Evolutionary conservation across 306 rosid genomes (phyloP).

Genomic region (Arachis stenosperma): DNA sequence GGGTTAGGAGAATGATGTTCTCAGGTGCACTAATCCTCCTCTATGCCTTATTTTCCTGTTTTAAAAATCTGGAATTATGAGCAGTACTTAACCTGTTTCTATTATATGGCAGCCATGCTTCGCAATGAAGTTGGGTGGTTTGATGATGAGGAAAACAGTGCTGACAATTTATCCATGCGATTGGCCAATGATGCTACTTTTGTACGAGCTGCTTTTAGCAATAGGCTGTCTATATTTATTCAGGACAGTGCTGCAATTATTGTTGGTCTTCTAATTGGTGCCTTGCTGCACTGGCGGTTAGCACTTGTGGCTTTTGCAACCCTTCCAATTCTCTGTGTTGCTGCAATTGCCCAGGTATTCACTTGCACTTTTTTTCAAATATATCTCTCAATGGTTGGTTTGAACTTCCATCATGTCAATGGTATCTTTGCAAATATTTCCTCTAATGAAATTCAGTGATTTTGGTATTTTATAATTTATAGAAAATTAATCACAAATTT

Average conservation of each 20-base stretch:
- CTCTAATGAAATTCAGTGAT: constrained; percentile 20
- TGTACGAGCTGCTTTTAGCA: constrained; percentile 98
- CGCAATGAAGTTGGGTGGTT: constrained; percentile 98
- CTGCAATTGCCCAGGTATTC: constrained; percentile 94
- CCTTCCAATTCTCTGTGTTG: constrained; percentile 80
- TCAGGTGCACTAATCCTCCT: constrained; percentile 66
- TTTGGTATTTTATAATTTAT: constrained; percentile 17
- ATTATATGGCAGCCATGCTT: constrained; percentile 82
- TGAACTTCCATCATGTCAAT: constrained; percentile 29
- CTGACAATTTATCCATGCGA: constrained; percentile 96
- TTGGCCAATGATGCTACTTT: constrained; percentile 98
- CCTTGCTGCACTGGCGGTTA: constrained; percentile 86
- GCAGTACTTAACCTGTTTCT: constrained; percentile 41
- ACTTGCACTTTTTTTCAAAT: constrained; percentile 30
- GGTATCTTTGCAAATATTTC: constrained; percentile 22
- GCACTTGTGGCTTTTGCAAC: constrained; percentile 96
- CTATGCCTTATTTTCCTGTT: constrained; percentile 28
- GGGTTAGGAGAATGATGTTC: constrained; percentile 99
- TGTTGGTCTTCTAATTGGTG: constrained; percentile 92
- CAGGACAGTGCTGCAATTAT: constrained; percentile 96
- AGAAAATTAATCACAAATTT: not conserved
- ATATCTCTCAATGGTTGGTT: constrained; percentile 26
- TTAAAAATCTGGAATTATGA: constrained; percentile 23
- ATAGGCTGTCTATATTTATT: constrained; percentile 93
- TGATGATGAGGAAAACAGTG: constrained; percentile 95